Base-by-base conservation (phyloP, 1,284 basidiomycete genomes). In the Naganishia albida region DNA sequence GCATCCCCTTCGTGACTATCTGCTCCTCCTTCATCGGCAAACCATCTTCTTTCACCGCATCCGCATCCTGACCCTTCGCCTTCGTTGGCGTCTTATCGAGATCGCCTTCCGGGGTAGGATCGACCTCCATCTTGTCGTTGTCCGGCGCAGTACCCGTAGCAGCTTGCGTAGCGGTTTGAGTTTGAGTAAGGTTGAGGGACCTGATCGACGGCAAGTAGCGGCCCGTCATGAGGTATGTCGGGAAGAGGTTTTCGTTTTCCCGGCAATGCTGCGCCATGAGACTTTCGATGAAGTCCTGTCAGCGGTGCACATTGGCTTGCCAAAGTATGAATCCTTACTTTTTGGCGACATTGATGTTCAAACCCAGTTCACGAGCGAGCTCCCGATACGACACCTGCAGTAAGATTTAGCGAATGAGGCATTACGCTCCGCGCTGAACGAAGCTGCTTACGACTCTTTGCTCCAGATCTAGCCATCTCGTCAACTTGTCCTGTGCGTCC, bases 291-390 rank as follows among this genome's bases (percentile, higher is more conserved):
- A 8, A 16, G 7, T 7, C 28, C n/a, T 2, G 40, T 52, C 30
- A 43, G 46, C 60, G 28, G n/a, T 13, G 28, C 48, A 25, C 18
- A 7, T n/a, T 44, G 16, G 25, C 7, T 26, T 15, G 10, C 16
- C 51, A 15, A 46, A 42, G 18, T 48, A 3, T 0, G 8, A 48
- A 23, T 16, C 15, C 53, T 16, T 7, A 65, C 64, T 65, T 65
- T 54, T 65, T 65, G 13, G 64, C 64, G 16, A 53, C 30, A 54
- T 65, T 65, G 51, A 65, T 62, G n/a, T 65, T 62, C 8, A 65
- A 25, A 10, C 50, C 64, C 16, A 62, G 18, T 46, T 65, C 64
- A 16, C 64, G 49, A 2, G 56, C 49, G 26, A 65, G 44, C 34
- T 65, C 64, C 15, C 64, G 15, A 20, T 65, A 65, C 12, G 64